phyloP scores from a whole-genome alignment of 441 rosid genomes.

The Corymbia citriodora region DNA sequence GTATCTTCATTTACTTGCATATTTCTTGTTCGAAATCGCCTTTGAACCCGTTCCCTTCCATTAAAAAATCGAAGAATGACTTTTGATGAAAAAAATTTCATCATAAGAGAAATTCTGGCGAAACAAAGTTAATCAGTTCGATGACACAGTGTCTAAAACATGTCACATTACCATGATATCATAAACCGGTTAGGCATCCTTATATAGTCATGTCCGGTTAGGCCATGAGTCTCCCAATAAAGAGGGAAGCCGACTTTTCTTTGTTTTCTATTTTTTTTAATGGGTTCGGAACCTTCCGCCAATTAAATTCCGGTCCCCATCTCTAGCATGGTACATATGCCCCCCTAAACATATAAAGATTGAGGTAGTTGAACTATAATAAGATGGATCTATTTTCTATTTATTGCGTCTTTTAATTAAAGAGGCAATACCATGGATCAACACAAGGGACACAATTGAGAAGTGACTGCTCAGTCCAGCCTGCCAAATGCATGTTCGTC shows the following conservation, averaged over 20 bases:
- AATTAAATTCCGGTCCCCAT: neutral
- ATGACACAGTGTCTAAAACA: neutral
- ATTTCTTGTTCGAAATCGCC: neutral
- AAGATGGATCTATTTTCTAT: neutral
- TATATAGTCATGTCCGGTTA: neutral
- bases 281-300: neutral
- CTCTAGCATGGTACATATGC: neutral
- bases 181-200: neutral
- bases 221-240: neutral
- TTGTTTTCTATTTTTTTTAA: neutral
- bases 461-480: neutral
- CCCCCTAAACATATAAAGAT: neutral
- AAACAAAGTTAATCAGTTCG: neutral
- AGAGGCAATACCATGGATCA: neutral
- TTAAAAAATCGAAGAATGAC: neutral
- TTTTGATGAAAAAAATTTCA: no score
- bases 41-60: neutral
- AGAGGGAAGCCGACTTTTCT: neutral
- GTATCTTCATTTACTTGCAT: neutral
- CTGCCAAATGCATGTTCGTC: neutral
- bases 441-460: neutral
- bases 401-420: neutral
- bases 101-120: neutral
- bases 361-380: neutral
- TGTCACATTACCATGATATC: neutral